Conservation (phyloP, 306 rosid species). For the Lupinus albus region DNA sequence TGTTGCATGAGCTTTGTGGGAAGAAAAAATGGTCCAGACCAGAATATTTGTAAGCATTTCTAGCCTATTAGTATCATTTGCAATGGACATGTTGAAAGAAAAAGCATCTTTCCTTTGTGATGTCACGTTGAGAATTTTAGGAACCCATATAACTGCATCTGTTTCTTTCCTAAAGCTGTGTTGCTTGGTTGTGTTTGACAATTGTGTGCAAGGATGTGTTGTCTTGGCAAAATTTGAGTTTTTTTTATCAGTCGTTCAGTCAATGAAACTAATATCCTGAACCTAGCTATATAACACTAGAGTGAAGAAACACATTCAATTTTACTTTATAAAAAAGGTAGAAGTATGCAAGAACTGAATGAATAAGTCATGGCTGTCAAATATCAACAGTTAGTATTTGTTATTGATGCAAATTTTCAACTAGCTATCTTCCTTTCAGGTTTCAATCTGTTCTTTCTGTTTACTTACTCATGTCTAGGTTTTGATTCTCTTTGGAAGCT, state of each 20-base stretch:
- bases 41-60: conserved; percentile 50
- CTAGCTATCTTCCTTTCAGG: conserved; percentile 13
- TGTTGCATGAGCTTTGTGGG: conserved; percentile 54
- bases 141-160: not conserved
- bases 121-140: not conserved
- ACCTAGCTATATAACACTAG: not conserved
- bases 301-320: conserved; percentile 23
- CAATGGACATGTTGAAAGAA: not conserved
- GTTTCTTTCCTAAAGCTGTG: not conserved
- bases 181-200: not conserved
- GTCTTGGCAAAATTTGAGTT: not conserved
- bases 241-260: not conserved
- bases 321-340: not conserved
- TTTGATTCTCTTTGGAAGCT: conserved; percentile 4
- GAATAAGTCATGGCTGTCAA: too few species aligned
- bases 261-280: not conserved
- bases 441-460: conserved; percentile 18
- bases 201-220: not conserved
- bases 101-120: not conserved
- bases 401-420: not conserved
- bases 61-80: conserved; percentile 5
- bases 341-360: too few species aligned
- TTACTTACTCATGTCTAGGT: conserved; percentile 12
- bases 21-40: conserved; percentile 70
- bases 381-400: too few species aligned